phyloP scores from a whole-genome alignment of 2,329 filamentous ascomycete genomes.

The Neonectria magnoliae region DNA sequence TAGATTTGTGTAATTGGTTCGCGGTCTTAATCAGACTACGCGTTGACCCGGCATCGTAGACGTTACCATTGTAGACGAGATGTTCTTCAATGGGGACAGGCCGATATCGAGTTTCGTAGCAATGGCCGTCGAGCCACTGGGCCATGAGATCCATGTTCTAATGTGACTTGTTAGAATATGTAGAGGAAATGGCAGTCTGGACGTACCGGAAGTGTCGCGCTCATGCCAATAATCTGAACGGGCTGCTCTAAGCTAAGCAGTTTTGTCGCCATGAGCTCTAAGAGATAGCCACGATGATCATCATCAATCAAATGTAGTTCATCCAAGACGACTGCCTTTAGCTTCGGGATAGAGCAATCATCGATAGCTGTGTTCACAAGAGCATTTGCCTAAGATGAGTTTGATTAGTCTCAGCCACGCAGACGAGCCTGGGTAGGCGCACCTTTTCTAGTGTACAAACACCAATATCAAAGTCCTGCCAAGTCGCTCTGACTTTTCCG shows the following conservation, averaged over 20 bases:
- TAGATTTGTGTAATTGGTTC: conserved; percentile 56
- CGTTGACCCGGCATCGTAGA: conserved; percentile 69
- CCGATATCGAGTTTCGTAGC: conserved; percentile 77
- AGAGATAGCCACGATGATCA: conserved; percentile 76
- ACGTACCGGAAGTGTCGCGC: conserved; percentile 76
- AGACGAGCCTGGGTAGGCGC: not conserved
- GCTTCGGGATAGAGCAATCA: conserved; percentile 70
- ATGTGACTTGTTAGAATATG: conserved; percentile 8
- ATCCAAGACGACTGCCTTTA: conserved; percentile 76
- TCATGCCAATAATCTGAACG: conserved; percentile 82
- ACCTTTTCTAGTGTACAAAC: conserved; percentile 83
- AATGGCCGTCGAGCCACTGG: conserved; percentile 75
- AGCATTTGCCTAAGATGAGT: conserved; percentile 69
- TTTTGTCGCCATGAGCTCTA: conserved; percentile 80
- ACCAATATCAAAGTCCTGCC: conserved; percentile 80
- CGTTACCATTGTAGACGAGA: conserved; percentile 74
- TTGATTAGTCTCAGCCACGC: conserved; percentile 7
- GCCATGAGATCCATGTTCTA: conserved; percentile 77
- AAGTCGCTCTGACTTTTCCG: conserved; percentile 71
- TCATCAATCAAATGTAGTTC: conserved; percentile 87
- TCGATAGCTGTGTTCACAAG: conserved; percentile 79
- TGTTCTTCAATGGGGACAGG: conserved; percentile 82
- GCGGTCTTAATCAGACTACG: conserved; percentile 67
- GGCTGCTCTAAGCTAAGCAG: conserved; percentile 73
- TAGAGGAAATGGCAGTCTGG: conserved; percentile 48